Evolutionary conservation across 345 rosid genomes (phyloP).

Genomic region (Eucalyptus rudis): DNA sequence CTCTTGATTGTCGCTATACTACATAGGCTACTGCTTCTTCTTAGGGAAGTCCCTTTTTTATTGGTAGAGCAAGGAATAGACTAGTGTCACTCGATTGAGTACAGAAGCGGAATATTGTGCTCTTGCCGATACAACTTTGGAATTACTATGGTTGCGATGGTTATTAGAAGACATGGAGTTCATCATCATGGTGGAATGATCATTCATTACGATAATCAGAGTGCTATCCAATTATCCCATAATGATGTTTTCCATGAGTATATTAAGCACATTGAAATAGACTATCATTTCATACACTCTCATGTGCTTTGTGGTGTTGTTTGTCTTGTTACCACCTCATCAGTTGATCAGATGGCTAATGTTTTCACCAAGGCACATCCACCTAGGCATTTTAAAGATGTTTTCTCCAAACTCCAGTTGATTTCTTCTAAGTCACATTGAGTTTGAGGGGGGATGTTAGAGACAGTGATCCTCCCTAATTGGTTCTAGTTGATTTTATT

Average conservation of each 20-base stretch:
- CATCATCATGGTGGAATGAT: not conserved
- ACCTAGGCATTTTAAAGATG: not conserved
- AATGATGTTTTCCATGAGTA: not conserved
- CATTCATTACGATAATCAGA: accelerated
- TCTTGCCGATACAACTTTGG: too few species aligned
- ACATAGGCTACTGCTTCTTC: not conserved
- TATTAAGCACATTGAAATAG: too few species aligned
- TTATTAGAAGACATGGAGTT: not conserved
- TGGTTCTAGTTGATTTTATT: too few species aligned
- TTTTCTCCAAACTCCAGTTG: not conserved
- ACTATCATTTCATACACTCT: not conserved
- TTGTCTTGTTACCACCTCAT: not conserved
- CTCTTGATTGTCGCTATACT: not conserved
- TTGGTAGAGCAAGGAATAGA: not conserved
- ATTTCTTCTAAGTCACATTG: not conserved
- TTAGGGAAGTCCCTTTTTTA: too few species aligned
- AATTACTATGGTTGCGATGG: too few species aligned
- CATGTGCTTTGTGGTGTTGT: not conserved
- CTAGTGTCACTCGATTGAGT: not conserved
- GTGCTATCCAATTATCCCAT: not conserved
- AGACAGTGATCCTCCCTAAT: too few species aligned
- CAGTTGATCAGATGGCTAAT: too few species aligned
- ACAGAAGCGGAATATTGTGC: accelerated
- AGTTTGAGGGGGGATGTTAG: too few species aligned
- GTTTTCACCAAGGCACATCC: not conserved